Evolutionary conservation across 345 rosid genomes (phyloP).

Genomic region (Arabidopsis thaliana): TAIR10.1 NC_003076.8:4634001-4634500

Average conservation of each 20-base stretch:
- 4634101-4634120: not conserved
- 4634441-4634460: conserved; percentile 18
- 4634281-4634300: not conserved
- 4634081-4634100: not conserved
- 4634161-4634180: not conserved
- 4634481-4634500: conserved; percentile 21
- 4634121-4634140: not conserved
- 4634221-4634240: conserved; percentile 1
- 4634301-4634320: conserved; percentile 33
- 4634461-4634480: conserved; percentile 34
- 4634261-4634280: conserved; percentile 22
- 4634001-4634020: not conserved
- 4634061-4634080: not conserved
- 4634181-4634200: not conserved
- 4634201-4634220: conserved; percentile 7
- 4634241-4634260: conserved; percentile 28
- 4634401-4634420: conserved; percentile 28
- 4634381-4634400: conserved; percentile 26
- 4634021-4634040: not conserved
- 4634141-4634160: not conserved
- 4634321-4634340: not conserved
- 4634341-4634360: not conserved
- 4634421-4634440: conserved; percentile 37
- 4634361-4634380: not conserved
- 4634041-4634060: conserved; percentile 14